phyloP scores from a whole-genome alignment of 2,329 filamentous ascomycete genomes.

The Passalora sequoiae region DNA sequence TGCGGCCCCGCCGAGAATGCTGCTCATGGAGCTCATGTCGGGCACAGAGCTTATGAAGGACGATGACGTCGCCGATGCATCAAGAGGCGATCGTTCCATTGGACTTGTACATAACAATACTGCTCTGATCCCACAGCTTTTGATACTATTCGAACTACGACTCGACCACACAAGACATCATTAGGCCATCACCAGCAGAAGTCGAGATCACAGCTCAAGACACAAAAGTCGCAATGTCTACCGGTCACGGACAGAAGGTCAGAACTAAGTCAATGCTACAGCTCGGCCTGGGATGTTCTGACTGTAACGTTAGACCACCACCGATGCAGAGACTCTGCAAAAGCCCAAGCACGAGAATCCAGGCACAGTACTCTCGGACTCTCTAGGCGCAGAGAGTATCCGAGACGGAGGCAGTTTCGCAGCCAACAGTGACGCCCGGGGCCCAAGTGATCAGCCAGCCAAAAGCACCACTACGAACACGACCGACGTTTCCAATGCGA shows the following conservation, averaged over 20 bases:
- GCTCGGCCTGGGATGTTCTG: not conserved
- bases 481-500: slow-evolving; percentile 51
- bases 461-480: slow-evolving; percentile 53
- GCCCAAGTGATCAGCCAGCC: slow-evolving; percentile 47
- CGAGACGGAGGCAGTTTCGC: slow-evolving; percentile 56
- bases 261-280: not conserved
- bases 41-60: no score
- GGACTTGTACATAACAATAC: no score
- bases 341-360: slow-evolving; percentile 57
- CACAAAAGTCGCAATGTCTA: no score
- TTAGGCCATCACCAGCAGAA: no score
- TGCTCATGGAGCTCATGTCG: no score
- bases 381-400: slow-evolving; percentile 70
- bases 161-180: no score
- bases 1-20: no score
- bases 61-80: no score
- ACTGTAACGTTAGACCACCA: slow-evolving; percentile 16
- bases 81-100: no score
- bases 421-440: slow-evolving; percentile 52
- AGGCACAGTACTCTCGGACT: slow-evolving; percentile 62
- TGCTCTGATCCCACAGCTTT: no score
- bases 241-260: not conserved
- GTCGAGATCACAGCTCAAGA: no score
- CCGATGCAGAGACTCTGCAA: slow-evolving; percentile 44
- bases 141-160: no score